Conservation (phyloP, 257 asterid genomes). For the Hygrophila difformis region DNA sequence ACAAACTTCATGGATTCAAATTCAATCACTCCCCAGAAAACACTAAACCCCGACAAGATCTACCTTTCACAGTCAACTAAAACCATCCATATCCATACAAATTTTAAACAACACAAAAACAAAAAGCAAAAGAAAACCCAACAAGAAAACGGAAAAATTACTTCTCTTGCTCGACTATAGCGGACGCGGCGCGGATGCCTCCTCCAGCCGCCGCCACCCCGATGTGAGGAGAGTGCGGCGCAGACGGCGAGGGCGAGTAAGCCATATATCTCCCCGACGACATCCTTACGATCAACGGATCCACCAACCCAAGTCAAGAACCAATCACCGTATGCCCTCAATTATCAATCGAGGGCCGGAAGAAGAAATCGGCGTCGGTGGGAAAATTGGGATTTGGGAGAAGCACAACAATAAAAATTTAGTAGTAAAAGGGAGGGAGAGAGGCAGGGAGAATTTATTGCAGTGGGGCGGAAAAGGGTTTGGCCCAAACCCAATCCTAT, state of each 20-base stretch:
- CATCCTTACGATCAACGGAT: conserved; percentile 38
- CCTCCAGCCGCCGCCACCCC: conserved; percentile 31
- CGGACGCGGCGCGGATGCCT: conserved; percentile 43
- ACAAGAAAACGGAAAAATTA: no score
- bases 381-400: no score
- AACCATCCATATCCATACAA: not conserved
- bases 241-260: conserved; percentile 78
- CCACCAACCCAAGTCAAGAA: no score
- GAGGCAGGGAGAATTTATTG: no score
- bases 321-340: no score
- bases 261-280: conserved; percentile 86
- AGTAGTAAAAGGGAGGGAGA: no score
- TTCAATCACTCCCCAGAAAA: not conserved
- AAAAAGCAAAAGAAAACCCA: not conserved
- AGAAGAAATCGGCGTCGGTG: conserved; percentile 40
- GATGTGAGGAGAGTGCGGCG: conserved; percentile 82
- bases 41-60: not conserved
- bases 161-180: conserved; percentile 58
- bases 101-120: not conserved
- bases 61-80: not conserved
- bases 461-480: no score
- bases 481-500: no score
- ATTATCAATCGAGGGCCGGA: not conserved
- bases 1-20: no score
- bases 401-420: no score